Evolutionary conservation across 768 basidiomycete genomes (phyloP), one percentile per base, ranked within the genome.

Genomic region (Rhizopogon rudus): DNA sequence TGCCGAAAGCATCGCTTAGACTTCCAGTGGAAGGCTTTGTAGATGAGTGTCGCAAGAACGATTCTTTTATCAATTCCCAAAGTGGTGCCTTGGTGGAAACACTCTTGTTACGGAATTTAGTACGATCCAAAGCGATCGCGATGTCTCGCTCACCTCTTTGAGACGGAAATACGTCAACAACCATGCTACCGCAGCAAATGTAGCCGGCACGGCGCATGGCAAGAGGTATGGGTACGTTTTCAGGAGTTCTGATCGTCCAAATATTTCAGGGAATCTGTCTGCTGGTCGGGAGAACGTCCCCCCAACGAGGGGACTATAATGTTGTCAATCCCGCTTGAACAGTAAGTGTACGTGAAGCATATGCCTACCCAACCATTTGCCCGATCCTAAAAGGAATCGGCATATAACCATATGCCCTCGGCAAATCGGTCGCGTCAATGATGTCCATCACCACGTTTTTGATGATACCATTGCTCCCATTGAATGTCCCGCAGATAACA

Each of bases 151-250:
- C 4, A 78, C 79, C 74, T 88, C 87, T 59, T 79, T 77, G 41
- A 89, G 67, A 63, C 75, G 82, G 8, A 81, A 40, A 42, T 75
- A 66, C 0, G 79, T 73, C 6, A 83, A 65, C 10, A 81, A 39
- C 75, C 78, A 82, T 7, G 78, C 79, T 10, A 83, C 5, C 6
- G 70, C 65, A 1, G 83, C 72, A 62, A 83, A 77, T 2, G 77
- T 78, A 0, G 83, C 84, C 2, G 84, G 72, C 14, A 87, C 77
- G 13, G 83, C 76, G 60, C 87, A 88, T 0, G 87, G 80, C 16
- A 89, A 73, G 64, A 88, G 86, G 67, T 91, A 91, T 0, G 89
- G 88, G 66, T 85, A 86, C 44, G 76, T 64, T 58, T 74, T 77
- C 77, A 84, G 79, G 60, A 91, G 88, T 13, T 61, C 58, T 4